Evolutionary conservation across 495 filamentous ascomycete genomes (phyloP), one percentile per base, ranked within the genome.

Genomic region (Penicillium coprophilum): DNA sequence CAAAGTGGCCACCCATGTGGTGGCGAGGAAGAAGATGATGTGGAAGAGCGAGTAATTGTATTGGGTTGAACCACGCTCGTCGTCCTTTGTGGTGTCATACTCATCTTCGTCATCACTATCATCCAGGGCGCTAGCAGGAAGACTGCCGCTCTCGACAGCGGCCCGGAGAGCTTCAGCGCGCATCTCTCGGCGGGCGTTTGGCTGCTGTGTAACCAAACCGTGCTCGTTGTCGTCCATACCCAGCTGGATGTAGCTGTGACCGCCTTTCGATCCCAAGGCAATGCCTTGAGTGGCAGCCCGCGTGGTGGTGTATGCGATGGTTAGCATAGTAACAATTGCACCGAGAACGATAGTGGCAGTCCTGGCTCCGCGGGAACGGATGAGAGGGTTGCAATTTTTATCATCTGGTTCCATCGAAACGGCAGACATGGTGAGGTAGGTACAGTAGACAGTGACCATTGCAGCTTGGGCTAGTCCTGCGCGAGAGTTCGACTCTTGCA

Each of bases 351-450:
- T 83, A 46, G 88, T 92, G 1, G 90, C 92, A 2, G 87, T 94
- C 40, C 94, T 84, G n/a, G 93, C 93, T 53, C 90, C 91, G 34
- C 88, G 85, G 19, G 93, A 92, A 39, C 91, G 88, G 49, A 96
- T 79, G 46, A 97, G 76, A 4, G 94, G 94, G 76, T 98, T 98
- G 83, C 94, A 98, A 48, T 89, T 82, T 54, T 86, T 84, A 73
- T 97, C 92, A 75, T 98, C 94, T 4, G 94, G 94, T 64, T 98
- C 93, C 94, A 98, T 97, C 53, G 89, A 93, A 2, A 98, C 95
- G 50, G 94, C 95, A 4, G 92, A 96, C 86, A 98, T 90, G 63
- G 94, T 98, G 44, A 98, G 84, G 68, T 98, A 98, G 45, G 94
- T 96, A 82, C 94, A 97, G 79, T 98, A 98, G 53, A 96, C 82